Conservation (phyloP, 2,329 filamentous ascomycete species). For the Chaetothyriales sp. region DNA sequence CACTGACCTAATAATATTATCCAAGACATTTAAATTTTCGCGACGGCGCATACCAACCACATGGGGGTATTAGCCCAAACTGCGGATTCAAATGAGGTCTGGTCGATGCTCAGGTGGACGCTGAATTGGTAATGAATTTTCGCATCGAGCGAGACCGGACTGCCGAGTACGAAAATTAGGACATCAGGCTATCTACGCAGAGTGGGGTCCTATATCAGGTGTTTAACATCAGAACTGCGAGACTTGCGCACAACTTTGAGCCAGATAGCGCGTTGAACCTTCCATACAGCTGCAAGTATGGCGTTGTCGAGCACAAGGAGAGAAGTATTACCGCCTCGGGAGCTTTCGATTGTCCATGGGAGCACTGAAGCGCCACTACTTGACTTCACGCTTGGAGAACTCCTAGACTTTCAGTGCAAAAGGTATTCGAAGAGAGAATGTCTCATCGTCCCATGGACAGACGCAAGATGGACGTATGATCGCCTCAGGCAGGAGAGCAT, state of each 20-base stretch:
- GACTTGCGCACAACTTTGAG: background rate
- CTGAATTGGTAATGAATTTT: background rate
- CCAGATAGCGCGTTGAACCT: background rate
- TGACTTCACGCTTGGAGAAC: slow-evolving; percentile 57
- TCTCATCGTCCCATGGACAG: slow-evolving; percentile 63
- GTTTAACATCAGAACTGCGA: background rate
- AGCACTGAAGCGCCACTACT: slow-evolving; percentile 55
- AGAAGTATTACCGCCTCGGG: background rate
- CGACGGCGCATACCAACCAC: background rate
- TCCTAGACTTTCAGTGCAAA: slow-evolving; percentile 57
- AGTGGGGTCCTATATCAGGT: too few relatives aligned
- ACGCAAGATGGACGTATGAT: slow-evolving; percentile 58
- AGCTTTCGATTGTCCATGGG: slow-evolving; percentile 49
- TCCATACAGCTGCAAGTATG: background rate
- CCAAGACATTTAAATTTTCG: background rate
- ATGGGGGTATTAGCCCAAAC: background rate
- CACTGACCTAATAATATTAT: too few relatives aligned
- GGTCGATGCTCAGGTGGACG: background rate
- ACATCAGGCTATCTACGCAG: too few relatives aligned
- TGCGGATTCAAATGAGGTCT: background rate
- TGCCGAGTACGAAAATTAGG: background rate
- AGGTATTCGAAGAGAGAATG: slow-evolving; percentile 54
- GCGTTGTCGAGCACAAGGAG: background rate
- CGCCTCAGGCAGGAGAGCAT: slow-evolving; percentile 50
- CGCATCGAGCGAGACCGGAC: background rate